Percentiles rank a stretch among this genome's conserved stretches.
These are phyloP conservation scores for Aaosphaeria arxii DNA, from an alignment of 2,329 filamentous ascomycete species.

Conservation along the genomic window DNA sequence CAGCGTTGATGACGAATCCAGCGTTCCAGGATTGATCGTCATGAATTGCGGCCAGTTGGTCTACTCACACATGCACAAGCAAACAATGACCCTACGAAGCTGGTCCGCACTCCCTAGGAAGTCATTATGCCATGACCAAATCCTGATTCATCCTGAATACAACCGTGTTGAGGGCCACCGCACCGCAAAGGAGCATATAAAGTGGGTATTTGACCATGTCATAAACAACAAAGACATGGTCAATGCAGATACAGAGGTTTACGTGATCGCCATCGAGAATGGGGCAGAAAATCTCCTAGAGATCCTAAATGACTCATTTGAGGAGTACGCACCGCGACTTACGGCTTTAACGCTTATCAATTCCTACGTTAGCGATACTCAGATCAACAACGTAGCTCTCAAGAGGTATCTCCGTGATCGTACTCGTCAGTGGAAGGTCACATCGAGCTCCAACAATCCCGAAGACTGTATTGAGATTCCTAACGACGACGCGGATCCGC, in stretches of 20 bases:
- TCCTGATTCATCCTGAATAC: constrained; percentile 49
- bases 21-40: constrained; percentile 62
- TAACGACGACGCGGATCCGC: constrained; percentile 7
- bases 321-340: constrained; percentile 20
- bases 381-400: constrained; percentile 20
- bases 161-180: constrained; percentile 65
- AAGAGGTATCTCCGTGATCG: constrained; percentile 29
- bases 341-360: constrained; percentile 32
- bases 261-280: constrained; percentile 70
- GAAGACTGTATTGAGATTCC: constrained; percentile 23
- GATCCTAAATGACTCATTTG: constrained; percentile 55
- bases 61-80: constrained; percentile 67
- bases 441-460: constrained; percentile 9
- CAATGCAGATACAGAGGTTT: constrained; percentile 53
- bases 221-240: constrained; percentile 48
- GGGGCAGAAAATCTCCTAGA: constrained; percentile 57
- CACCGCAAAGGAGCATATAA: constrained; percentile 59
- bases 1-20: constrained; percentile 9
- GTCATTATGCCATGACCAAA: constrained; percentile 56
- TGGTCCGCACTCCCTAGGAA: constrained; percentile 61
- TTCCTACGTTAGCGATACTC: constrained; percentile 12
- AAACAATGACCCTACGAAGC: constrained; percentile 57
- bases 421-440: constrained; percentile 31
- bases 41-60: constrained; percentile 74
- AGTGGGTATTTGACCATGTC: constrained; percentile 64